These are phyloP conservation scores for Mortierella antarctica DNA, from an alignment of 192 early-diverging fungal species.

Conservation along the genomic window DNA sequence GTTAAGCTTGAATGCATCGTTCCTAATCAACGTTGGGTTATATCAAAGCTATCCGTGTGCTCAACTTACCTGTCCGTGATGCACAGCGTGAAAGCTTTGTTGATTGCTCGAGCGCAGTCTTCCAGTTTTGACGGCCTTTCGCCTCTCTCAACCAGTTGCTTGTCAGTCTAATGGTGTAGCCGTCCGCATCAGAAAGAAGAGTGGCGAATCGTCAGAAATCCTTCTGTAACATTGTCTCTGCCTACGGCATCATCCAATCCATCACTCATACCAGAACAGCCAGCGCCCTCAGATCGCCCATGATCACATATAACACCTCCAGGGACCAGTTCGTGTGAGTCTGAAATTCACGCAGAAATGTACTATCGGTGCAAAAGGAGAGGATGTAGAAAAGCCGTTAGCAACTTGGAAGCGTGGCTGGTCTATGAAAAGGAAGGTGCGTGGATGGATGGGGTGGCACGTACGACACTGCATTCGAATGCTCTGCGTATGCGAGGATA, in stretches of 20 bases:
- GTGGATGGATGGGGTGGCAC: background rate
- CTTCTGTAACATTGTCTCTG: background rate
- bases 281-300: slow-evolving; percentile 65
- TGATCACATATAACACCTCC: slow-evolving; percentile 69
- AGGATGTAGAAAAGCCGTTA: background rate
- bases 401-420: background rate
- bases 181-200: background rate
- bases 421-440: background rate
- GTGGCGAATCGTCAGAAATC: background rate
- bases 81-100: slow-evolving; percentile 90
- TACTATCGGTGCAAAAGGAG: slow-evolving; percentile 31
- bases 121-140: slow-evolving; percentile 75
- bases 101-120: slow-evolving; percentile 85
- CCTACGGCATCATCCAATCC: background rate
- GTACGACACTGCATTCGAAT: slow-evolving; percentile 60
- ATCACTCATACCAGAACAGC: slow-evolving; percentile 56
- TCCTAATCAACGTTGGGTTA: background rate
- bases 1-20: background rate
- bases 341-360: slow-evolving; percentile 61
- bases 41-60: background rate
- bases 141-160: slow-evolving; percentile 41
- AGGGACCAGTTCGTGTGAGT: slow-evolving; percentile 67
- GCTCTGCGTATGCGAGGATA: slow-evolving; percentile 56
- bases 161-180: slow-evolving; percentile 59
- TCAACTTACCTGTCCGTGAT: slow-evolving; percentile 81